Percentiles rank a stretch among this genome's conserved stretches.
phyloP scores from a whole-genome alignment of 2,329 filamentous ascomycete genomes.

The Aspergillus fumigatus region DNA sequence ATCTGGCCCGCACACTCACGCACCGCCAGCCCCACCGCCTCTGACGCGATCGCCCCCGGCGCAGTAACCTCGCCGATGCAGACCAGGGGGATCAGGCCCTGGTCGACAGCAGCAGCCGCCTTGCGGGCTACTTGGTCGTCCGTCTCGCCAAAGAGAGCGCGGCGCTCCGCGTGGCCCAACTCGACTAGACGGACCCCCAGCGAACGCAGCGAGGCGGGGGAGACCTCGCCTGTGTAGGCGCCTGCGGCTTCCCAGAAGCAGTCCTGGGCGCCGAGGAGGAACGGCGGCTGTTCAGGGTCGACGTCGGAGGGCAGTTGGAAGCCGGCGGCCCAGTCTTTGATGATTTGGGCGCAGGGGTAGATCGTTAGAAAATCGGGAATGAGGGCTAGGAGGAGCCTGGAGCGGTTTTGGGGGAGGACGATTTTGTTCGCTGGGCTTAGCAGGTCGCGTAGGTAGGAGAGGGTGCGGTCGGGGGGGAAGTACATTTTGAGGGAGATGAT shows the following conservation, averaged over 20 bases:
- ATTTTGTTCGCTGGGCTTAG: constrained; percentile 45
- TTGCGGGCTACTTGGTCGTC: constrained; percentile 64
- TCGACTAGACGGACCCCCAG: constrained; percentile 70
- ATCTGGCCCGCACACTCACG: constrained; percentile 65
- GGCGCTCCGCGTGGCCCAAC: constrained; percentile 75
- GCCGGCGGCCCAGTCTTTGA: constrained; percentile 28
- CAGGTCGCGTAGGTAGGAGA: constrained; percentile 51
- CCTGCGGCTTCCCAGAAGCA: constrained; percentile 65
- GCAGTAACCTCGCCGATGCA: constrained; percentile 70
- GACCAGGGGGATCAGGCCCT: constrained; percentile 71
- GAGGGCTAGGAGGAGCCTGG: constrained; percentile 66
- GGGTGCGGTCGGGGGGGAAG: constrained; percentile 46
- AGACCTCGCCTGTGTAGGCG: constrained; percentile 74
- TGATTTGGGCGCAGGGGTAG: constrained; percentile 40
- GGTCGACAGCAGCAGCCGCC: constrained; percentile 61
- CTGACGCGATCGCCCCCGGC: constrained; percentile 42
- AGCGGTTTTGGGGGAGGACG: constrained; percentile 38
- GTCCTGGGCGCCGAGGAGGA: constrained; percentile 72
- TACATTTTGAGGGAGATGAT: constrained; percentile 40
- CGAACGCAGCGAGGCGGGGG: constrained; percentile 61
- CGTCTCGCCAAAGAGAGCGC: constrained; percentile 69
- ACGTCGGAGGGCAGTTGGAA: not conserved
- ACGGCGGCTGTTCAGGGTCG: constrained; percentile 33
- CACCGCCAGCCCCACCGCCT: constrained; percentile 55
- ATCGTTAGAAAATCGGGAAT: constrained; percentile 74